These are phyloP conservation scores for Hypoxylon trugodes DNA, from an alignment of 495 filamentous ascomycete species.

Conservation along the genomic window DNA sequence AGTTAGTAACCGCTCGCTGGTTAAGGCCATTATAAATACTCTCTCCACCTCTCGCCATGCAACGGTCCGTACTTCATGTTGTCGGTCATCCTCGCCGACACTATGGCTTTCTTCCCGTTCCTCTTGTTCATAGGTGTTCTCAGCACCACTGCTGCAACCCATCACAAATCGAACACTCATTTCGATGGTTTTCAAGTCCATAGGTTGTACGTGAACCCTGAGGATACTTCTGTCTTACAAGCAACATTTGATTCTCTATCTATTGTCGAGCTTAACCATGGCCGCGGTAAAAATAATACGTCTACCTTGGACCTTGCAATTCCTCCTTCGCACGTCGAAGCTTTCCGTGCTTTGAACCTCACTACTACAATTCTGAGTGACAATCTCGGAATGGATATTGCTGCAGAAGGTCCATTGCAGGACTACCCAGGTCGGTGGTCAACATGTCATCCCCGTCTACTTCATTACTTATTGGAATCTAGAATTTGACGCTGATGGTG, in stretches of 20 bases:
- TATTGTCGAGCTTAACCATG: constrained; percentile 40
- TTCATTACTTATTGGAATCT: constrained; percentile 1
- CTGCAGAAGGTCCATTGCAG: constrained; percentile 41
- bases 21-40: too few species aligned
- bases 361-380: constrained; percentile 50
- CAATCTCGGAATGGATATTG: constrained; percentile 55
- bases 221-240: not conserved
- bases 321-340: constrained; percentile 44
- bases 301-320: constrained; percentile 52
- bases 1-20: too few species aligned
- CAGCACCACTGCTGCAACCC: too few species aligned
- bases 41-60: too few species aligned
- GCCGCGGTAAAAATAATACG: not conserved
- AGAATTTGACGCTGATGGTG: constrained; percentile 31
- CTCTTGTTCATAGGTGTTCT: too few species aligned
- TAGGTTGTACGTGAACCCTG: constrained; percentile 3
- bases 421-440: constrained; percentile 27
- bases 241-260: constrained; percentile 23
- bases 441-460: not conserved
- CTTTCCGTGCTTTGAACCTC: constrained; percentile 46
- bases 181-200: constrained; percentile 23
- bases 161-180: too few species aligned
- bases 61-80: too few species aligned
- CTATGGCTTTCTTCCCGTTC: too few species aligned
- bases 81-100: too few species aligned